Conservation (phyloP, 495 filamentous ascomycete genomes). For the Pseudomonodictys pantanalensis region DNA sequence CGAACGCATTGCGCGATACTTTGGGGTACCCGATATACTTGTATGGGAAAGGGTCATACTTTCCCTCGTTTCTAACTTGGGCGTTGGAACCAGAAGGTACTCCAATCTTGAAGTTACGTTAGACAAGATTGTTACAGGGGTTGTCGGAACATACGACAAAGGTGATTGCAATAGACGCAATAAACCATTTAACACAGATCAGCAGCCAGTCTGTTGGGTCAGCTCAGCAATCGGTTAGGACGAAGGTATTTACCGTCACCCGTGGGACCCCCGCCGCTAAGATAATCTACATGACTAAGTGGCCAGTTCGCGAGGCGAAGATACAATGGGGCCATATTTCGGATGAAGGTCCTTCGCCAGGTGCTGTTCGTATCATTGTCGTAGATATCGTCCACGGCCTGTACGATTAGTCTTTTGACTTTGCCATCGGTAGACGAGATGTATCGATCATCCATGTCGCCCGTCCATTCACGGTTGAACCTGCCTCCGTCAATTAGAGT, state of each 20-base stretch:
- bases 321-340: conserved; percentile 20
- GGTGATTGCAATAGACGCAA: conserved; percentile 17
- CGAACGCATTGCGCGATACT: conserved; percentile 29
- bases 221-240: background rate
- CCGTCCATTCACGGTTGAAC: conserved; percentile 10
- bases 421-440: conserved; percentile 22
- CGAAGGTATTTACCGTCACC: conserved; percentile 1
- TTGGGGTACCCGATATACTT: conserved; percentile 31
- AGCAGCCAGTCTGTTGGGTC: conserved; percentile 9
- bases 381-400: conserved; percentile 22
- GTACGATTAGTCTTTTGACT: conserved; percentile 20
- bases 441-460: conserved; percentile 24
- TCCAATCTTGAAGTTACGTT: conserved; percentile 9
- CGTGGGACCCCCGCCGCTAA: background rate
- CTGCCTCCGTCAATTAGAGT: too few relatives aligned
- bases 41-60: conserved; percentile 29
- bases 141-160: conserved; percentile 17
- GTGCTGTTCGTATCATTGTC: conserved; percentile 16
- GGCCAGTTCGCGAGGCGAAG: conserved; percentile 27
- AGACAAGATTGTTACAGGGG: background rate
- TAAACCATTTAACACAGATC: conserved; percentile 24
- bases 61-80: conserved; percentile 16
- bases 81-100: conserved; percentile 3
- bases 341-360: conserved; percentile 23
- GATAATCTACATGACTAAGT: conserved; percentile 6